phyloP scores from a whole-genome alignment of 495 filamentous ascomycete genomes.

The Melanomma pulvis-pyrius region DNA sequence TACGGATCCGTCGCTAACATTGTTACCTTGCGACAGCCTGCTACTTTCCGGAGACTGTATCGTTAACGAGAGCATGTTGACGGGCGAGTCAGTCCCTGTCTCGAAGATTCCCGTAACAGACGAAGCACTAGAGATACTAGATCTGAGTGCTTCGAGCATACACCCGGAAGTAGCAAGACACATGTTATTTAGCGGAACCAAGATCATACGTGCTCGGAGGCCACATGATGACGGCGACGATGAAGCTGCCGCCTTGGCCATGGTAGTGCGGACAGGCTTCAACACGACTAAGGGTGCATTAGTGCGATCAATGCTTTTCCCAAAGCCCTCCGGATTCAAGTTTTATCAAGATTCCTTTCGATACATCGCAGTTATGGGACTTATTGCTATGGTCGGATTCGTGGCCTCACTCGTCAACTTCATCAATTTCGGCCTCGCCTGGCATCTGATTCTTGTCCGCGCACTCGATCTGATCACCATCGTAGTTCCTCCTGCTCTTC shows the following conservation, averaged over 20 bases:
- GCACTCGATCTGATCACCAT: slow-evolving; percentile 97
- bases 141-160: slow-evolving; percentile 76
- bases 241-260: slow-evolving; percentile 87
- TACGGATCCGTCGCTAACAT: slow-evolving; percentile 90
- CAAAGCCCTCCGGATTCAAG: slow-evolving; percentile 96
- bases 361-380: slow-evolving; percentile 95
- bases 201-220: slow-evolving; percentile 85
- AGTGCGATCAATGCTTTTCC: slow-evolving; percentile 98
- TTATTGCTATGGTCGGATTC: slow-evolving; percentile 87
- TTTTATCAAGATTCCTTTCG: slow-evolving; percentile 98
- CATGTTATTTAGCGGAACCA: slow-evolving; percentile 93
- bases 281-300: slow-evolving; percentile 96
- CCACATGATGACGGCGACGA: slow-evolving; percentile 85
- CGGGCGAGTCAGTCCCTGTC: slow-evolving; percentile 95
- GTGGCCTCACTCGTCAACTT: slow-evolving; percentile 92
- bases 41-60: slow-evolving; percentile 94
- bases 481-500: slow-evolving; percentile 94
- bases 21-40: slow-evolving; percentile 92
- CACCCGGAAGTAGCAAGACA: slow-evolving; percentile 79
- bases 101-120: slow-evolving; percentile 89
- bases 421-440: slow-evolving; percentile 75
- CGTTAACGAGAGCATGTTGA: slow-evolving; percentile 99
- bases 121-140: slow-evolving; percentile 70
- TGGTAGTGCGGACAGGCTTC: slow-evolving; percentile 92
- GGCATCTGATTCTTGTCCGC: slow-evolving; percentile 87